Conservation (phyloP, 1,139 yeast species). For the Scheffersomyces segobiensis region DNA sequence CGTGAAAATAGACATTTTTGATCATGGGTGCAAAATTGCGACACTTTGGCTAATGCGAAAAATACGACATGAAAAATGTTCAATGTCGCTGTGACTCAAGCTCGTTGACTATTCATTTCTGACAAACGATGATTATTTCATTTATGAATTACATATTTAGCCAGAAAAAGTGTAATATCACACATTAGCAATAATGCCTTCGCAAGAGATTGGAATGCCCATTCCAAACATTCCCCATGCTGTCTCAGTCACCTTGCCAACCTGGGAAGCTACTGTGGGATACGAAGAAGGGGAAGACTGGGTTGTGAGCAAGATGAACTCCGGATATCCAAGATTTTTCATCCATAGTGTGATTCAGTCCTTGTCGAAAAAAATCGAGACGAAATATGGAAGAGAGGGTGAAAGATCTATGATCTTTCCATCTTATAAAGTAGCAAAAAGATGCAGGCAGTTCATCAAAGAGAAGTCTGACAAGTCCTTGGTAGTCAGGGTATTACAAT, state of each 20-base stretch:
- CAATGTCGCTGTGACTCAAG: background rate
- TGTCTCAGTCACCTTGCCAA: conserved; percentile 88
- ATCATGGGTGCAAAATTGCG: background rate
- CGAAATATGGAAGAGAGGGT: conserved; percentile 73
- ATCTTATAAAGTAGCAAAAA: conserved; percentile 71
- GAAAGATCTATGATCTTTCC: conserved; percentile 78
- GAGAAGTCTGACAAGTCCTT: conserved; percentile 27
- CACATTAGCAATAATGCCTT: conserved; percentile 13
- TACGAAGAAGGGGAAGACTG: conserved; percentile 88
- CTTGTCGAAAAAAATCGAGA: conserved; percentile 49
- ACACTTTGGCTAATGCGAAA: no score
- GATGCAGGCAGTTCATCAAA: conserved; percentile 79
- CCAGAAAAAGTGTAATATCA: background rate
- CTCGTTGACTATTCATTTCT: background rate
- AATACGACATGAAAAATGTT: background rate
- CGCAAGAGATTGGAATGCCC: conserved; percentile 69
- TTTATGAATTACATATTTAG: background rate
- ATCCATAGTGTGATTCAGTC: conserved; percentile 72
- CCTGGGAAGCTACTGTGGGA: conserved; percentile 91
- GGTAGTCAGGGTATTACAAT: conserved; percentile 68
- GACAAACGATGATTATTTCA: background rate
- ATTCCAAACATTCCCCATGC: conserved; percentile 93
- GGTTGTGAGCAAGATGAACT: conserved; percentile 76
- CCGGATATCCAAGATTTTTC: conserved; percentile 90
- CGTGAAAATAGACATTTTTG: background rate